phyloP scores from a whole-genome alignment of 768 basidiomycete genomes.

The Gymnopilus junonius region DNA sequence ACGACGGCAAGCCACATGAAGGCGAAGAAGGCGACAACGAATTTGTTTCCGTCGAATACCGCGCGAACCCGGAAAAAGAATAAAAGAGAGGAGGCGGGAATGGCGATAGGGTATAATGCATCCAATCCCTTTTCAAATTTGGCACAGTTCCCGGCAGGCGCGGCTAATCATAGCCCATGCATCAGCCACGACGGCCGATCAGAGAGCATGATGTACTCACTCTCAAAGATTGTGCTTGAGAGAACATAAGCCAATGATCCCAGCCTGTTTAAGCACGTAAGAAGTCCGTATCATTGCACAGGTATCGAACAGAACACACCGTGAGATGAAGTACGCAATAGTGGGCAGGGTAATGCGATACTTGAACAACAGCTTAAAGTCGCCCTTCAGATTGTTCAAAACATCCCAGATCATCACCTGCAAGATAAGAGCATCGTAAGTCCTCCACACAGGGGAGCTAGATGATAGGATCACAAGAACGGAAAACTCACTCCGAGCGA shows the following conservation, averaged over 20 bases:
- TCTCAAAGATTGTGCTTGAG: slow-evolving; percentile 17
- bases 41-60: slow-evolving; percentile 25
- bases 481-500: slow-evolving; percentile 1
- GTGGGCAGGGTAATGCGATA: slow-evolving; percentile 22
- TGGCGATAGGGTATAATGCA: slow-evolving; percentile 23
- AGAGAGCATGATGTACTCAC: slow-evolving; percentile 4
- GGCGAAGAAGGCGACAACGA: slow-evolving; percentile 27
- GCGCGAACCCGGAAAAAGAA: slow-evolving; percentile 34
- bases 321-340: slow-evolving; percentile 26
- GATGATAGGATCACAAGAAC: not conserved
- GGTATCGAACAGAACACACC: slow-evolving; percentile 12
- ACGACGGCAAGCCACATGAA: slow-evolving; percentile 34
- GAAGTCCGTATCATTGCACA: not conserved
- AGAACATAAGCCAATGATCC: slow-evolving; percentile 16
- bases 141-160: slow-evolving; percentile 16
- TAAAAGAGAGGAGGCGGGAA: slow-evolving; percentile 27
- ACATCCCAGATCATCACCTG: slow-evolving; percentile 35
- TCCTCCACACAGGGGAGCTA: not conserved
- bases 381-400: slow-evolving; percentile 22
- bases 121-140: slow-evolving; percentile 14
- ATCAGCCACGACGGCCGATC: not conserved
- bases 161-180: not conserved
- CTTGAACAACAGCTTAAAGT: slow-evolving; percentile 24
- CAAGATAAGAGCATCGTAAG: not conserved
- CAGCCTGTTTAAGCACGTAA: slow-evolving; percentile 3